Percentiles rank a stretch among this genome's conserved stretches.
These are phyloP conservation scores for Ophiostoma pallidulum DNA, from an alignment of 2,329 filamentous ascomycete species.

Conservation along the genomic window DNA sequence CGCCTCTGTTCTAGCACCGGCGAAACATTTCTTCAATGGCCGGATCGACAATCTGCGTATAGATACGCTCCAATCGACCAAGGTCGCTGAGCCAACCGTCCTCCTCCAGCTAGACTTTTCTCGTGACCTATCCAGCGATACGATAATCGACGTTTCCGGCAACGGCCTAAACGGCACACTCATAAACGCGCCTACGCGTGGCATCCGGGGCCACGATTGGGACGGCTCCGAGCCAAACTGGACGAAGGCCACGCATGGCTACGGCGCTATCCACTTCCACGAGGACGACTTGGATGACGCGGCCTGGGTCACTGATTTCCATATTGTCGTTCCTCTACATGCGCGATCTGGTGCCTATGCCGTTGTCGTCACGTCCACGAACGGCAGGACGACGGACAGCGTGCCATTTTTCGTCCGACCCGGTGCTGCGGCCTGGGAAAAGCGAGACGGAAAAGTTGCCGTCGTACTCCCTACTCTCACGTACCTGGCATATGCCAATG, in stretches of 20 bases:
- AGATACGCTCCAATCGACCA: too few relatives aligned
- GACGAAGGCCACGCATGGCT: slow-evolving; percentile 6
- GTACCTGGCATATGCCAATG: slow-evolving; percentile 12
- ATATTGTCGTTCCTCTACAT: background rate
- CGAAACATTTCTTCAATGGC: slow-evolving; percentile 8
- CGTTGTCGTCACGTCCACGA: background rate
- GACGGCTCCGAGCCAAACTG: slow-evolving; percentile 10
- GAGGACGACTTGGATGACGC: slow-evolving; percentile 13
- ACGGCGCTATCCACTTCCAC: slow-evolving; percentile 14
- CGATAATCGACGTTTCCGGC: background rate
- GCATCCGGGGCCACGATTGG: slow-evolving; percentile 9
- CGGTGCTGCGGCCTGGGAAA: background rate
- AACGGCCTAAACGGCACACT: background rate
- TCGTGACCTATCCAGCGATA: slow-evolving; percentile 1
- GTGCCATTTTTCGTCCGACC: slow-evolving; percentile 10
- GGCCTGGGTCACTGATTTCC: slow-evolving; percentile 8
- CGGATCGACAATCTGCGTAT: slow-evolving; percentile 1
- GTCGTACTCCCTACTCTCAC: slow-evolving; percentile 8
- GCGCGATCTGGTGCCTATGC: slow-evolving; percentile 10
- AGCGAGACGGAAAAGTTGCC: background rate
- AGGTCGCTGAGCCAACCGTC: background rate
- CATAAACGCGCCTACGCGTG: slow-evolving; percentile 7
- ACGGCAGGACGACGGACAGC: background rate
- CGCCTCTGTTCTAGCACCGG: background rate
- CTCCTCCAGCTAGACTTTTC: slow-evolving; percentile 4